These are phyloP conservation scores for Arabidopsis hybrid DNA, from an alignment of 441 rosid species.

Conservation along the genomic window DNA sequence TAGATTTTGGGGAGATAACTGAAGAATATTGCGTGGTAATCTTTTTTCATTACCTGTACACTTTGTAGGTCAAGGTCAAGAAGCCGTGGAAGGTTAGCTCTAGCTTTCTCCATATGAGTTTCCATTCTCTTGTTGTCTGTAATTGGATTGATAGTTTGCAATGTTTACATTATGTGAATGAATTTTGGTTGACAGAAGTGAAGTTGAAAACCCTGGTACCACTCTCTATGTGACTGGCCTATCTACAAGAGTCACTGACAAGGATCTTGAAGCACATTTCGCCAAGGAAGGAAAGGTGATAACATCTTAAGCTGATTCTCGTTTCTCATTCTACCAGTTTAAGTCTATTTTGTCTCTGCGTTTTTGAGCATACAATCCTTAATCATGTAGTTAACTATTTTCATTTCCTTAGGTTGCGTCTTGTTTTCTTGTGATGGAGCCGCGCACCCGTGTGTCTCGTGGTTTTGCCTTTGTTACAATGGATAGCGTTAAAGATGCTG, in stretches of 20 bases:
- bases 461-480: conserved; percentile 96
- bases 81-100: conserved; percentile 82
- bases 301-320: conserved; percentile 10
- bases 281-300: conserved; percentile 96
- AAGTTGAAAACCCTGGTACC: conserved; percentile 66
- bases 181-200: conserved; percentile 53
- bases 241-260: conserved; percentile 89
- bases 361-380: conserved; percentile 3
- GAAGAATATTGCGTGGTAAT: conserved; percentile 24
- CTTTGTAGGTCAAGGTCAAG: conserved; percentile 78
- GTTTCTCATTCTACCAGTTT: neutral
- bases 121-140: neutral
- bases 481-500: conserved; percentile 82
- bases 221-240: conserved; percentile 95
- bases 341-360: neutral
- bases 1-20: neutral
- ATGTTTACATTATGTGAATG: conserved; percentile 10
- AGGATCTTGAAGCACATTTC: conserved; percentile 92
- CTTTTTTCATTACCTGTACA: conserved; percentile 38
- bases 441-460: conserved; percentile 91
- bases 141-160: neutral
- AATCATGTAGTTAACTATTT: conserved; percentile 4
- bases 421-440: conserved; percentile 94
- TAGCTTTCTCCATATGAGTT: conserved; percentile 15
- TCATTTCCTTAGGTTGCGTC: conserved; percentile 69